Evolutionary conservation across 106 monocot genomes (phyloP).

Genomic region (Gastrodia elata): DNA sequence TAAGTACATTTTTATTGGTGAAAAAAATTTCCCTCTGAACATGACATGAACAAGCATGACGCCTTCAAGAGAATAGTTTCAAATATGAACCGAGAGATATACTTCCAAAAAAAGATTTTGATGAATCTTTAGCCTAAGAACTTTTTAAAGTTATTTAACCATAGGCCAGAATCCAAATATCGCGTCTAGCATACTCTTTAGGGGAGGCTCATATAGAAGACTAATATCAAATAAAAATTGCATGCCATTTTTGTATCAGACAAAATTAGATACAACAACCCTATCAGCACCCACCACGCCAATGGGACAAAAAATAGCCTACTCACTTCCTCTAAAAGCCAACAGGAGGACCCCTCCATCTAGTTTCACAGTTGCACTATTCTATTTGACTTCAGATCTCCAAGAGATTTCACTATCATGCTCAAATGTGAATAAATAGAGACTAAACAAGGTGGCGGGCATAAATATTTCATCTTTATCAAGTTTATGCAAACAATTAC

Average conservation of each 20-base stretch:
- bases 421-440: too few species aligned
- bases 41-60: too few species aligned
- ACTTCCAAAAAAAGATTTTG: too few species aligned
- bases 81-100: too few species aligned
- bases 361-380: background rate
- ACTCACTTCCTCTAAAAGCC: background rate
- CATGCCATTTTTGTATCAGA: background rate
- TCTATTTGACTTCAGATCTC: background rate
- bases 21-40: too few species aligned
- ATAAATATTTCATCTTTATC: too few species aligned
- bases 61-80: too few species aligned
- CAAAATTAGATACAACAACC: background rate
- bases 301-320: background rate
- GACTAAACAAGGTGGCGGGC: too few species aligned
- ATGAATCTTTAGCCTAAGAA: background rate
- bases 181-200: background rate
- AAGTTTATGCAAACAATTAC: background rate
- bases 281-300: background rate
- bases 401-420: too few species aligned
- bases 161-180: background rate
- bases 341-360: background rate
- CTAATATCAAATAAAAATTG: background rate
- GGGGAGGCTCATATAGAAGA: background rate
- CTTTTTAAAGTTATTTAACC: background rate
- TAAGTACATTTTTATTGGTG: too few species aligned